These are phyloP conservation scores for Saposhnikovia divaricata DNA, from an alignment of 129 eudicot species.

Conservation along the genomic window DNA sequence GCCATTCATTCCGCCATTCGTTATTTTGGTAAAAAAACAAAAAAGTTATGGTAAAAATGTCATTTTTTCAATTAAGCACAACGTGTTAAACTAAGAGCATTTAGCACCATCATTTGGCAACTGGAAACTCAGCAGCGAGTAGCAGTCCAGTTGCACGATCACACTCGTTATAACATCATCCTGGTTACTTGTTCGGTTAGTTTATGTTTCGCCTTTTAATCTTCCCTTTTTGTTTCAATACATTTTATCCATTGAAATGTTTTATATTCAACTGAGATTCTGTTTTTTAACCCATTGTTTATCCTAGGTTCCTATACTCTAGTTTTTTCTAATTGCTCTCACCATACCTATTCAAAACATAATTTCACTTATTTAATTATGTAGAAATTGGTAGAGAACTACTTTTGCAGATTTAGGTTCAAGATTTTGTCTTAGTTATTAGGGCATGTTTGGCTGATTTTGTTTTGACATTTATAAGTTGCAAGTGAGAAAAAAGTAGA, in stretches of 20 bases:
- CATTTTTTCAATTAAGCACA: too few relatives aligned
- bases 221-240: background rate
- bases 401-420: background rate
- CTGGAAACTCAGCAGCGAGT: background rate
- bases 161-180: background rate
- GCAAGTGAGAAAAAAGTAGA: background rate
- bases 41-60: too few relatives aligned
- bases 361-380: background rate
- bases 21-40: too few relatives aligned
- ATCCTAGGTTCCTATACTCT: too few relatives aligned
- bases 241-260: background rate
- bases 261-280: background rate
- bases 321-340: too few relatives aligned
- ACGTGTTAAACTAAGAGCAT: too few relatives aligned
- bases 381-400: background rate
- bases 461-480: background rate
- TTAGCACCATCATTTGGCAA: too few relatives aligned
- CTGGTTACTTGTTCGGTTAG: background rate
- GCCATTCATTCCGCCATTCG: too few relatives aligned
- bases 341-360: background rate
- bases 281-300: too few relatives aligned
- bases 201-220: background rate
- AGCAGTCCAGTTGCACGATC: background rate
- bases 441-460: too few relatives aligned
- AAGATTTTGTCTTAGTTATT: too few relatives aligned